Conservation (phyloP, 768 basidiomycete species). For the Podaxis sp. region DNA sequence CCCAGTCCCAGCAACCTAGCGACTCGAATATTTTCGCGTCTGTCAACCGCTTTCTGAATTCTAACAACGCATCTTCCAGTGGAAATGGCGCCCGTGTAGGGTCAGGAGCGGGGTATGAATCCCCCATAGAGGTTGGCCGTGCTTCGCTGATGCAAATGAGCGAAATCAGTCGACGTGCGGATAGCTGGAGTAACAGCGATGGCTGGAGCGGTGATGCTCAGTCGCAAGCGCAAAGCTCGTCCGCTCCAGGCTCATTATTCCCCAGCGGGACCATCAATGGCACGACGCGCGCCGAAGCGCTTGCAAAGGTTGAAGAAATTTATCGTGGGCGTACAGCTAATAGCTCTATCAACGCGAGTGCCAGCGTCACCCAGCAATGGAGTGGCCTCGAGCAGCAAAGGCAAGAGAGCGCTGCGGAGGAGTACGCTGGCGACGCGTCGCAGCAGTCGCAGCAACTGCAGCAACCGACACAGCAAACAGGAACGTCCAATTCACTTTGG, state of each 20-base stretch:
- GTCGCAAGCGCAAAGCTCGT: not conserved
- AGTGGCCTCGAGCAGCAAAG: not conserved
- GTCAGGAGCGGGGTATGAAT: slow-evolving; percentile 4
- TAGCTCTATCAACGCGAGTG: not conserved
- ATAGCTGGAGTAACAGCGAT: slow-evolving; percentile 22
- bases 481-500: not conserved
- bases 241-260: not conserved
- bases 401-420: not conserved
- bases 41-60: not conserved
- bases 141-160: slow-evolving; percentile 77
- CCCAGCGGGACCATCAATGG: slow-evolving; percentile 4
- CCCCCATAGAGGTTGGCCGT: slow-evolving; percentile 47
- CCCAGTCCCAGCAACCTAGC: not conserved
- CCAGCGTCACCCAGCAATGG: not conserved
- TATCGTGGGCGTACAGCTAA: slow-evolving; percentile 34
- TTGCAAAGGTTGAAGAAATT: slow-evolving; percentile 54
- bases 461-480: slow-evolving; percentile 7
- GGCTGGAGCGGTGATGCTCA: slow-evolving; percentile 30
- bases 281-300: slow-evolving; percentile 39
- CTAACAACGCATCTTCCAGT: not conserved
- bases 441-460: slow-evolving; percentile 12
- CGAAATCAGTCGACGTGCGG: slow-evolving; percentile 67
- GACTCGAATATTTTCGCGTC: not conserved
- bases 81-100: slow-evolving; percentile 7
- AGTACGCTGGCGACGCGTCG: not conserved